Evolutionary conservation across 192 early-diverging fungal genomes (phyloP).

Genomic region (Coemansia sp.): DNA sequence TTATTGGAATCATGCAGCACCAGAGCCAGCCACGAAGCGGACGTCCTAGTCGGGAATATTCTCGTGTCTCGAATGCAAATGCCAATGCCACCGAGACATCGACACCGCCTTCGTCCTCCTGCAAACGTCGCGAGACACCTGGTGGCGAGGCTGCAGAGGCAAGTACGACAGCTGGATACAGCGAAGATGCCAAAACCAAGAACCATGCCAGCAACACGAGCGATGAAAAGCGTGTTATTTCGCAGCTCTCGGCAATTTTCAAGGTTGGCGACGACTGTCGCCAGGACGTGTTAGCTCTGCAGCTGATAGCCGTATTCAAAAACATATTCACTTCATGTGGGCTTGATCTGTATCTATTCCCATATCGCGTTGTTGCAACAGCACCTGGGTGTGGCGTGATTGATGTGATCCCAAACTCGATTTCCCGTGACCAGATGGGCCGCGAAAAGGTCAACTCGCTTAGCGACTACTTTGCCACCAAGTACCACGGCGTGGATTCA

Average conservation of each 20-base stretch:
- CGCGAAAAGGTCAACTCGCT: constrained; percentile 97
- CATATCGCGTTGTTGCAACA: constrained; percentile 97
- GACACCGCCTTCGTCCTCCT: not conserved
- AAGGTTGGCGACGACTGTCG: constrained; percentile 99
- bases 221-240: constrained; percentile 20
- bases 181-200: not conserved
- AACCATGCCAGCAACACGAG: not conserved
- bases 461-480: constrained; percentile 93
- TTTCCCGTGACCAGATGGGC: constrained; percentile 96
- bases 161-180: not conserved
- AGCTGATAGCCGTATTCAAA: constrained; percentile 97
- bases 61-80: constrained; percentile 9
- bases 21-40: constrained; percentile 15
- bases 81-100: not conserved
- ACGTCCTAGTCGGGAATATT: constrained; percentile 34
- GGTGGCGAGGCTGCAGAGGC: not conserved
- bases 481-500: constrained; percentile 88
- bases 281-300: constrained; percentile 96
- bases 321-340: constrained; percentile 89
- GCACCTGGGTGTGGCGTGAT: constrained; percentile 97
- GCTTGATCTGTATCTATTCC: constrained; percentile 93
- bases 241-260: constrained; percentile 92
- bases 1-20: constrained; percentile 40
- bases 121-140: not conserved
- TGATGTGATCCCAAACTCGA: constrained; percentile 96